phyloP scores from a whole-genome alignment of 2,329 filamentous ascomycete species.

The Chaetoscypha palmicola region DNA sequence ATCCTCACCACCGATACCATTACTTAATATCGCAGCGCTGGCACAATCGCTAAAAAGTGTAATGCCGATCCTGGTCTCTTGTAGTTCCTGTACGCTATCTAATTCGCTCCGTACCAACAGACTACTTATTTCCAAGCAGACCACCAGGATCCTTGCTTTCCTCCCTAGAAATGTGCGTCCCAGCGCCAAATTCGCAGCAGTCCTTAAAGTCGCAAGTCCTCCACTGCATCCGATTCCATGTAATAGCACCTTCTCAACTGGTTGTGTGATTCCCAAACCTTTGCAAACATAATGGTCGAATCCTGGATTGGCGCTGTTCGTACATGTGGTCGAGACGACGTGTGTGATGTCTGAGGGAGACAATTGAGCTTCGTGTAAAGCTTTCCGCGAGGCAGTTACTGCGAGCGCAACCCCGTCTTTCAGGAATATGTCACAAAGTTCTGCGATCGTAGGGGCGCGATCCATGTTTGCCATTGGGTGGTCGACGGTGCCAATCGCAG shows the following conservation, averaged over 20 bases:
- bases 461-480: slow-evolving; percentile 55
- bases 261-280: slow-evolving; percentile 47
- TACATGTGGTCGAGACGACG: slow-evolving; percentile 61
- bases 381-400: slow-evolving; percentile 47
- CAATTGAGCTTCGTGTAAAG: slow-evolving; percentile 47
- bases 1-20: slow-evolving; percentile 44
- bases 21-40: slow-evolving; percentile 58
- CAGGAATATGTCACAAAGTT: slow-evolving; percentile 50
- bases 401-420: slow-evolving; percentile 52
- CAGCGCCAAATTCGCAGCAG: slow-evolving; percentile 59
- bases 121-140: slow-evolving; percentile 58
- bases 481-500: slow-evolving; percentile 53
- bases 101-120: slow-evolving; percentile 58
- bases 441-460: slow-evolving; percentile 45
- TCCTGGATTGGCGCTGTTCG: slow-evolving; percentile 61
- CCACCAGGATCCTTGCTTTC: slow-evolving; percentile 56
- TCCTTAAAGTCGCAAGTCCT: slow-evolving; percentile 54
- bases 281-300: slow-evolving; percentile 60
- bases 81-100: slow-evolving; percentile 50
- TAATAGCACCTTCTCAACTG: slow-evolving; percentile 57
- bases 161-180: slow-evolving; percentile 52
- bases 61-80: slow-evolving; percentile 58
- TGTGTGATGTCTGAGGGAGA: slow-evolving; percentile 53
- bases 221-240: slow-evolving; percentile 62
- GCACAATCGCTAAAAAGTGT: slow-evolving; percentile 65